These are phyloP conservation scores for Psidium guajava DNA, from an alignment of 345 rosid species.

Conservation along the genomic window DNA sequence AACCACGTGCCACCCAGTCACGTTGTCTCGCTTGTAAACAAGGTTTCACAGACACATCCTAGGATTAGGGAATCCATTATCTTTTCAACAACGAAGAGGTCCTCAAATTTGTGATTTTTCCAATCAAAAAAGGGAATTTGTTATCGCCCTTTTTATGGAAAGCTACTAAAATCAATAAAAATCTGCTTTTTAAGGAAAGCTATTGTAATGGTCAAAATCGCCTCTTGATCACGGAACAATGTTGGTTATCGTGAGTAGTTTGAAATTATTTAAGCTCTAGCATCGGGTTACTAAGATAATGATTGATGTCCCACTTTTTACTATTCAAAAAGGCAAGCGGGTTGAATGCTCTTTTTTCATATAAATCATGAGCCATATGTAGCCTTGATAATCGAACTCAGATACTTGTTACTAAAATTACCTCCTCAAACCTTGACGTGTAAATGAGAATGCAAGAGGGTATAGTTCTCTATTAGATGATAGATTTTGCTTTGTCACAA, in stretches of 20 bases:
- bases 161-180: not conserved
- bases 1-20: not conserved
- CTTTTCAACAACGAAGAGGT: not conserved
- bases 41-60: not conserved
- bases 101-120: not conserved
- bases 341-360: not conserved
- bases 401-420: not conserved
- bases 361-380: not conserved
- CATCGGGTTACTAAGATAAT: not conserved
- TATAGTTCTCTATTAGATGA: not conserved
- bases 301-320: not conserved
- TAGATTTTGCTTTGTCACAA: not conserved
- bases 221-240: not conserved
- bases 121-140: not conserved
- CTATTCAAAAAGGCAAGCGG: not conserved
- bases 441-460: not conserved
- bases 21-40: not conserved
- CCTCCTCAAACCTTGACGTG: not conserved
- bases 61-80: not conserved
- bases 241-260: too few species aligned
- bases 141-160: rapidly evolving
- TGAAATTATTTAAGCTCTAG: not conserved
- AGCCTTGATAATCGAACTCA: not conserved
- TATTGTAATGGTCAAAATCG: not conserved
- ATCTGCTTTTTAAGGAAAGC: not conserved